A percentile compares a stretch with the other conserved stretches of the same genome.
These are phyloP conservation scores for Acanthamoeba culbertsoni DNA, from an alignment of 208 protist species.

Conservation along the genomic window DNA sequence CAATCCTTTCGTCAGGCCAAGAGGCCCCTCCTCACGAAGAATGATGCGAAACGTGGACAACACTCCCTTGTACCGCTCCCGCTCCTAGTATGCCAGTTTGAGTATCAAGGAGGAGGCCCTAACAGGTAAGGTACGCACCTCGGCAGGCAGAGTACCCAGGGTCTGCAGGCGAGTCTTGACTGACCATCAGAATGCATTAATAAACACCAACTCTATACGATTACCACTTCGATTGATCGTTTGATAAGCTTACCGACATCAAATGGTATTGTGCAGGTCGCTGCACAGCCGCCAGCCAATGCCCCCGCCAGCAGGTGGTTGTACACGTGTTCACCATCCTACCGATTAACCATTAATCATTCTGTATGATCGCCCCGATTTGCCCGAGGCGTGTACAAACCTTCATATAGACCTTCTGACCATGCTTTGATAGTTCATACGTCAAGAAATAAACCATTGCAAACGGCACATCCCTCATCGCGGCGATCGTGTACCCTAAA, in stretches of 20 bases:
- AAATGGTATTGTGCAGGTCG: conserved; percentile 16
- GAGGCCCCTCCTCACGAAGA: background rate
- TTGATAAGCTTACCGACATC: too few relatives aligned
- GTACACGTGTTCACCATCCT: conserved; percentile 3
- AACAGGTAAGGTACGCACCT: background rate
- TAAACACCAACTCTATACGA: too few relatives aligned
- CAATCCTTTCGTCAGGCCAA: background rate
- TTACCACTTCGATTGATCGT: too few relatives aligned
- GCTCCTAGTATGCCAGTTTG: background rate
- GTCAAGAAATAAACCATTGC: conserved; percentile 25
- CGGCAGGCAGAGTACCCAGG: background rate
- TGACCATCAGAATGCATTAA: too few relatives aligned
- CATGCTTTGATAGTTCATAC: background rate
- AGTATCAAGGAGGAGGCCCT: background rate
- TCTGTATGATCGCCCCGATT: background rate
- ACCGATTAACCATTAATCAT: background rate
- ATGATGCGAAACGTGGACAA: background rate
- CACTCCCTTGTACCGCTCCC: background rate
- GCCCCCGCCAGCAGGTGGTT: conserved; percentile 21
- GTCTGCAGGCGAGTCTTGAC: conserved; percentile 46
- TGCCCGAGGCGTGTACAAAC: background rate
- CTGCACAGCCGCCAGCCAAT: background rate
- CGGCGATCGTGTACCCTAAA: conserved; percentile 41
- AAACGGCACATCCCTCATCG: conserved; percentile 13
- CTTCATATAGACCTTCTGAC: background rate